A percentile compares a stretch with the other conserved stretches of the same genome.
phyloP scores from a whole-genome alignment of 331 rosid genomes.

The Acacia pycnantha region DNA sequence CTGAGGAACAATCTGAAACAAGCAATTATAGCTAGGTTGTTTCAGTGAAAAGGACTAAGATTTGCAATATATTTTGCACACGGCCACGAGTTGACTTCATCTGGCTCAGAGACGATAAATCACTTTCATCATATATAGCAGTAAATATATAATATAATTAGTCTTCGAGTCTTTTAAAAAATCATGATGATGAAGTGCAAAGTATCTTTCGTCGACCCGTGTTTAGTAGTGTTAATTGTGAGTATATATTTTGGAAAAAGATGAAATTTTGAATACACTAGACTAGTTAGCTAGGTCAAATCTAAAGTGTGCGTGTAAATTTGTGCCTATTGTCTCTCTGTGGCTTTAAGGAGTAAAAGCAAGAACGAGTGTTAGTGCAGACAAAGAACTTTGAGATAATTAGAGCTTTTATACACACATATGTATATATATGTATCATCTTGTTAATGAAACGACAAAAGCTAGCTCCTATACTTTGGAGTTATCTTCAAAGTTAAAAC shows the following conservation, averaged over 20 bases:
- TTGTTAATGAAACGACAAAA: slow-evolving; percentile 44
- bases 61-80: not conserved
- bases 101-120: not conserved
- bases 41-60: not conserved
- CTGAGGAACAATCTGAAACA: not conserved
- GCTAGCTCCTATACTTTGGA: slow-evolving; percentile 30
- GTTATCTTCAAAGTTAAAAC: slow-evolving; percentile 22
- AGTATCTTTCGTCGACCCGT: not conserved
- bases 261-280: not conserved
- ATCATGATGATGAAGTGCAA: not conserved
- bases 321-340: not conserved
- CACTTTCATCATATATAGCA: not conserved
- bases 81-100: not conserved
- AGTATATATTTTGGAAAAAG: not conserved
- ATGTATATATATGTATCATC: not conserved
- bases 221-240: not conserved
- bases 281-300: not conserved
- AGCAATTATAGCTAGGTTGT: not conserved
- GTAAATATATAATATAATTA: not conserved
- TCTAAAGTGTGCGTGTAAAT: not conserved
- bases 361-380: slow-evolving; percentile 22
- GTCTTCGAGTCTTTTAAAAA: not conserved
- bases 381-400: slow-evolving; percentile 23
- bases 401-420: not conserved
- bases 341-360: slow-evolving; percentile 32